A percentile compares a stretch with the other conserved stretches of the same genome.
Conservation (phyloP, 129 eudicot species). For the Silybum marianum region DNA sequence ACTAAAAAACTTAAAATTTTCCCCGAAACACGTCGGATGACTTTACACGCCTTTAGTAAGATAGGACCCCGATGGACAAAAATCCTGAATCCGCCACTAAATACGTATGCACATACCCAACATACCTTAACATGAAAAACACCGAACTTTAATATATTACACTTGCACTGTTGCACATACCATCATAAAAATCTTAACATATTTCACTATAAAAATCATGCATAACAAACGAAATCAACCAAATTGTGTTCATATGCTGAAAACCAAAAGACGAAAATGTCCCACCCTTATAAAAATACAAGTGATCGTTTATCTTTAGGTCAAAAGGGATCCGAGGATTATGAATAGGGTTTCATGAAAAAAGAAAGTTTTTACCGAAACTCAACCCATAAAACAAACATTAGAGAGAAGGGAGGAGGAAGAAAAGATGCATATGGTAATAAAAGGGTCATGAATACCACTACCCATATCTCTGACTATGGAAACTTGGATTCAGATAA, state of each 20-base stretch:
- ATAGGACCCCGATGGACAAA: no score
- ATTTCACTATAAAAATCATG: background rate
- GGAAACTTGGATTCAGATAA: constrained; percentile 41
- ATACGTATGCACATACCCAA: no score
- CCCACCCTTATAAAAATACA: background rate
- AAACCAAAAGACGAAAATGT: background rate
- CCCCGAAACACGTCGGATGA: no score
- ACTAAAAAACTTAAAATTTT: no score
- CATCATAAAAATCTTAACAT: background rate
- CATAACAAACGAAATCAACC: background rate
- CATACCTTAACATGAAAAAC: background rate
- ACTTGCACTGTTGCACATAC: background rate
- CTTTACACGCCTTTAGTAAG: no score
- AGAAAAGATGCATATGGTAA: constrained; percentile 37
- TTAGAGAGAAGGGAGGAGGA: background rate
- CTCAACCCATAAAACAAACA: background rate
- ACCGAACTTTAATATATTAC: background rate
- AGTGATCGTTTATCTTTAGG: background rate
- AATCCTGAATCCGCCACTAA: no score
- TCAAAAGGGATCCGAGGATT: background rate
- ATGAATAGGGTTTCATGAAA: background rate
- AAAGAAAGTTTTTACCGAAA: background rate
- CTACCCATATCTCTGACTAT: constrained; percentile 43
- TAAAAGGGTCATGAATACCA: constrained; percentile 40
- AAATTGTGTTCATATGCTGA: background rate